Percentiles rank a stretch among this genome's conserved stretches.
These are phyloP conservation scores for Lactarius sp. DNA, from an alignment of 768 basidiomycete genomes.

Conservation along the genomic window DNA sequence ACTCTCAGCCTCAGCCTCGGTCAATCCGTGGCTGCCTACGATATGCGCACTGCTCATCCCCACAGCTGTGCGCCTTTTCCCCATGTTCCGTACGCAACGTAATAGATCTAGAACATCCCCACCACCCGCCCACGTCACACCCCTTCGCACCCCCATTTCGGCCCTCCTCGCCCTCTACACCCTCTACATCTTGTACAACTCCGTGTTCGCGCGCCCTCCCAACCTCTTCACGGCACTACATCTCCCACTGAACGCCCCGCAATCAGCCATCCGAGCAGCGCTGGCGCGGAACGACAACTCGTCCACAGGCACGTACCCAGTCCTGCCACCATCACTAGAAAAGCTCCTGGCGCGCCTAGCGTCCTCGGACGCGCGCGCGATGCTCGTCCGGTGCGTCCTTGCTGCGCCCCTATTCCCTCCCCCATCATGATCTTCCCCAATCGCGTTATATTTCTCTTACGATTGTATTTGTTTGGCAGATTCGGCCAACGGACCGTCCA, in stretches of 20 bases:
- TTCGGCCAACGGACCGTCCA: conserved; percentile 23
- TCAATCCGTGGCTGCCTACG: conserved; percentile 16
- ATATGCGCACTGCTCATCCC: conserved; percentile 12
- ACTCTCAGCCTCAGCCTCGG: background rate
- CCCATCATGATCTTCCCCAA: background rate
- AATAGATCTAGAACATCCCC: background rate
- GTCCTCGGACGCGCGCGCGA: conserved; percentile 20
- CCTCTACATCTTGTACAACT: conserved; percentile 16
- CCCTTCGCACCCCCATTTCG: conserved; percentile 9
- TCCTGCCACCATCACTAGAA: conserved; percentile 19
- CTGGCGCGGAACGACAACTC: background rate
- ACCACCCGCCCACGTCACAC: background rate
- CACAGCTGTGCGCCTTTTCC: background rate
- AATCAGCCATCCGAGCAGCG: conserved; percentile 11
- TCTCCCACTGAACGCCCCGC: conserved; percentile 19
- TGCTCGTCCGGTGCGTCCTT: conserved; percentile 22
- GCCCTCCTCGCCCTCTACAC: conserved; percentile 18
- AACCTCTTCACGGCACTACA: conserved; percentile 24
- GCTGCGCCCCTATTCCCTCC: background rate
- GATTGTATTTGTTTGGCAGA: background rate
- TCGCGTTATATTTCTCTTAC: background rate
- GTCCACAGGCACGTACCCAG: background rate
- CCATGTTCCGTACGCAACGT: background rate
- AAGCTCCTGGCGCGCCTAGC: conserved; percentile 22
- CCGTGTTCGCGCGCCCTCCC: conserved; percentile 17